A percentile compares a stretch with the other conserved stretches of the same genome.
Conservation (phyloP, 306 rosid genomes). For the Hippophae gyantsensis region DNA sequence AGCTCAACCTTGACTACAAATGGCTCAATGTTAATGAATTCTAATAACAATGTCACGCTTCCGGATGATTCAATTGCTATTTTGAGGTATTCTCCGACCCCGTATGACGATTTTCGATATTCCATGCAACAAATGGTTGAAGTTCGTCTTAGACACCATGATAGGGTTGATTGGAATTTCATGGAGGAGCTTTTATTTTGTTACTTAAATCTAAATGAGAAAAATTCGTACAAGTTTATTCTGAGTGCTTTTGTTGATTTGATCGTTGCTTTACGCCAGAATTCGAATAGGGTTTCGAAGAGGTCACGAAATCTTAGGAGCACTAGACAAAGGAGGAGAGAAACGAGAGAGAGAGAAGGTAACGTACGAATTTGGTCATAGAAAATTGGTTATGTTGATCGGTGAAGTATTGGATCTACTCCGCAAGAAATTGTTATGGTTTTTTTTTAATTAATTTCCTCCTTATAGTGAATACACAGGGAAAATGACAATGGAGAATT, state of each 20-base stretch:
- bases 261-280: constrained; percentile 32
- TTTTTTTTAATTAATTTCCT: too few relatives aligned
- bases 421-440: too few relatives aligned
- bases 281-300: constrained; percentile 8
- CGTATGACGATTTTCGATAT: constrained; percentile 42
- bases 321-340: constrained; percentile 13
- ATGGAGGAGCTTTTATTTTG: constrained; percentile 66
- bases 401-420: too few relatives aligned
- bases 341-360: constrained; percentile 6
- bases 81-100: constrained; percentile 39
- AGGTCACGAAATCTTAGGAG: constrained; percentile 21
- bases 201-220: constrained; percentile 53
- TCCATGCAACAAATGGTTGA: constrained; percentile 67
- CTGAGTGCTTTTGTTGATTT: constrained; percentile 64
- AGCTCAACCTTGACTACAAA: constrained; percentile 17
- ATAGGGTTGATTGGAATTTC: constrained; percentile 68
- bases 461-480: too few relatives aligned
- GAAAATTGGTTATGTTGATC: too few relatives aligned
- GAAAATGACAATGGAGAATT: too few relatives aligned
- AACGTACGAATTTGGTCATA: constrained; percentile 7
- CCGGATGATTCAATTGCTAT: constrained; percentile 49
- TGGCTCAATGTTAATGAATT: background rate
- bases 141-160: constrained; percentile 23
- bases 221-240: constrained; percentile 46
- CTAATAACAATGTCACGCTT: constrained; percentile 8